These are phyloP conservation scores for Ophiobolus disseminans DNA, from an alignment of 2,329 filamentous ascomycete genomes.

Conservation along the genomic window DNA sequence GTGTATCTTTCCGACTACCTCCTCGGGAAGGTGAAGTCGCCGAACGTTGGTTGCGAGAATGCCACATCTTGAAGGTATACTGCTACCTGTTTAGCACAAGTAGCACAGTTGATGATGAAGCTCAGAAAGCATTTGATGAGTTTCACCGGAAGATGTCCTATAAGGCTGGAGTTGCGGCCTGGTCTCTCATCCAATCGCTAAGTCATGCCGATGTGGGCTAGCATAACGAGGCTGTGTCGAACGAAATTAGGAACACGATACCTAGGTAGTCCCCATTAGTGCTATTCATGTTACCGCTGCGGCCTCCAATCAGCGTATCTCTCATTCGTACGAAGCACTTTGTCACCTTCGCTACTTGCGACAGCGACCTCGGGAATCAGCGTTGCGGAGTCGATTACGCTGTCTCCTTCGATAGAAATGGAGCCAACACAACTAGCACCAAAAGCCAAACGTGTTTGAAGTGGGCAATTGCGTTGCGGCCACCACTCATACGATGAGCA, in stretches of 20 bases:
- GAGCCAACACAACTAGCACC: too few species aligned
- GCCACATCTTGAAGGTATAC: too few species aligned
- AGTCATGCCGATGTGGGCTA: background rate
- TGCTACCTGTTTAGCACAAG: too few species aligned
- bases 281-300: background rate
- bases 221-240: background rate
- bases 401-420: too few species aligned
- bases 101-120: background rate
- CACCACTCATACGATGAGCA: background rate
- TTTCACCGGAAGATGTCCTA: background rate
- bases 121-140: background rate
- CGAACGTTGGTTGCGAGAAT: too few species aligned
- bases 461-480: background rate
- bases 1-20: too few species aligned
- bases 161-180: background rate
- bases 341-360: background rate
- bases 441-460: too few species aligned
- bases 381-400: background rate
- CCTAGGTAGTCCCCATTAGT: background rate
- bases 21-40: too few species aligned
- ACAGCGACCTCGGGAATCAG: background rate
- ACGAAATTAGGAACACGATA: background rate
- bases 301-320: slow-evolving; percentile 1
- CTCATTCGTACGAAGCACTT: too few species aligned
- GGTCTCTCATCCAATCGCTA: background rate